These are phyloP conservation scores for Sphenostylis stenocarpa DNA, from an alignment of 306 rosid species.

Conservation along the genomic window DNA sequence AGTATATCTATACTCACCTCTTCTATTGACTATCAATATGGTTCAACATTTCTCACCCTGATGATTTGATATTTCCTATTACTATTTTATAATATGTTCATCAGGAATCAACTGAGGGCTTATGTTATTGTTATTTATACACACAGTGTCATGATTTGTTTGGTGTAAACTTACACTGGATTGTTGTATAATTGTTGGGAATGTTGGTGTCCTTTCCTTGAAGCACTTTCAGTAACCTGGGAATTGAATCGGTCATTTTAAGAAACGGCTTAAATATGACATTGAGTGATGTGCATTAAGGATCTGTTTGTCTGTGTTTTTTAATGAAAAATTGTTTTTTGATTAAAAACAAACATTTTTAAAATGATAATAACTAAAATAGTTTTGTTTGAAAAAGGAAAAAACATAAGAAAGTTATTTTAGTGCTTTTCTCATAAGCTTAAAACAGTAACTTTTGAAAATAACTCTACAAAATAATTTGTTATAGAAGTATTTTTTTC, in stretches of 20 bases:
- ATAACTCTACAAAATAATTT: neutral
- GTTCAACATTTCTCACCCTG: slow-evolving; percentile 17
- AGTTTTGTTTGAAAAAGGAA: neutral
- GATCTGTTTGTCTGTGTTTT: neutral
- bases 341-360: neutral
- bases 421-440: neutral
- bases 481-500: neutral
- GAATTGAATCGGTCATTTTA: neutral
- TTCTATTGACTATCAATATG: neutral
- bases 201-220: slow-evolving; percentile 16
- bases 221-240: neutral
- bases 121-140: slow-evolving; percentile 2
- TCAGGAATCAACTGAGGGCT: slow-evolving; percentile 20
- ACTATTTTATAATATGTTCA: slow-evolving; percentile 11
- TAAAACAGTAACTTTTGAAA: neutral
- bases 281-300: neutral
- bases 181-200: slow-evolving; percentile 7
- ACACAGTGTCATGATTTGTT: slow-evolving; percentile 17
- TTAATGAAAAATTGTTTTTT: neutral
- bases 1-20: neutral
- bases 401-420: neutral
- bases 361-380: neutral
- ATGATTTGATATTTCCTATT: slow-evolving; percentile 16
- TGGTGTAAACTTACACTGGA: neutral
- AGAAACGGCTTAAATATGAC: slow-evolving; percentile 8